Conservation (phyloP, 768 basidiomycete genomes). For the Tulasnella sp. region DNA sequence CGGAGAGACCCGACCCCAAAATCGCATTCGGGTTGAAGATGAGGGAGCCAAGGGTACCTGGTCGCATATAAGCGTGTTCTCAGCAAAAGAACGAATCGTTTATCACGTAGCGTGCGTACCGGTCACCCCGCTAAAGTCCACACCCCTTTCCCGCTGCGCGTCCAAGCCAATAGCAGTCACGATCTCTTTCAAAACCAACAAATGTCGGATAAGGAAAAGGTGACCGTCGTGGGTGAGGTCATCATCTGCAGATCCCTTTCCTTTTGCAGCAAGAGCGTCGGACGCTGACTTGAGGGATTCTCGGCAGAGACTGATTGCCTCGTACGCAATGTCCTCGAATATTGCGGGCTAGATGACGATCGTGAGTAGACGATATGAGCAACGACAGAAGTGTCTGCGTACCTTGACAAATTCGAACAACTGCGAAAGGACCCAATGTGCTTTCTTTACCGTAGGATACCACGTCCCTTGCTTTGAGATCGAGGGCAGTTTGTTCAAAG, state of each 20-base stretch:
- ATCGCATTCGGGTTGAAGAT: conserved; percentile 10
- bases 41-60: conserved; percentile 10
- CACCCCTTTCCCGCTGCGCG: conserved; percentile 32
- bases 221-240: conserved; percentile 46
- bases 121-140: conserved; percentile 43
- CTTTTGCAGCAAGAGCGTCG: conserved; percentile 43
- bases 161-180: conserved; percentile 58
- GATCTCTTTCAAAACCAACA: conserved; percentile 86
- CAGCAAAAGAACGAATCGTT: background rate
- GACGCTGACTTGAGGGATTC: conserved; percentile 67
- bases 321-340: conserved; percentile 93
- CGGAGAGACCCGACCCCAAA: conserved; percentile 29
- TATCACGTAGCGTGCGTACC: conserved; percentile 30
- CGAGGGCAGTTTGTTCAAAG: conserved; percentile 43
- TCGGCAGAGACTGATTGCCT: conserved; percentile 72
- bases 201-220: conserved; percentile 81
- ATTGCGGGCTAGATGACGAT: conserved; percentile 57
- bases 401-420: conserved; percentile 90
- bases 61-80: background rate
- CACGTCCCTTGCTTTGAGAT: conserved; percentile 70
- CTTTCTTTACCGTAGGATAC: conserved; percentile 83
- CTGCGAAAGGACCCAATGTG: conserved; percentile 83
- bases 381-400: conserved; percentile 19
- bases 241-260: conserved; percentile 5
- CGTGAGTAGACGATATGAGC: background rate